These are phyloP conservation scores for Phyllachora maydis DNA, from an alignment of 2,329 filamentous ascomycete species.

Conservation along the genomic window DNA sequence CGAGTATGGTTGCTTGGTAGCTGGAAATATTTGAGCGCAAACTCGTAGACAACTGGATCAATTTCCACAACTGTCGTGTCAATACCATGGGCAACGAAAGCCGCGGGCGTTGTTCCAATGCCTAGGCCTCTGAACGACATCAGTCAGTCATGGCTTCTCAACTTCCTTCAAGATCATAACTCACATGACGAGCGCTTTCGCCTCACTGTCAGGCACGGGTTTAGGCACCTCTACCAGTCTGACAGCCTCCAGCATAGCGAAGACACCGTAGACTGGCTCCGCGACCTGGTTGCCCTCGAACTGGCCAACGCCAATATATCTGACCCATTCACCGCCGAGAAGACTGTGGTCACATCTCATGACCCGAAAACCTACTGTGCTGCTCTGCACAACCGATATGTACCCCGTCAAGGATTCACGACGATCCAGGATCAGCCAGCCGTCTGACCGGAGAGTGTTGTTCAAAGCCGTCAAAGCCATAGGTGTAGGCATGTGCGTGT, in stretches of 20 bases:
- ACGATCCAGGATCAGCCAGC: conserved; percentile 61
- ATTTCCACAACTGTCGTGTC: conserved; percentile 90
- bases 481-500: conserved; percentile 49
- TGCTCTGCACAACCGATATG: conserved; percentile 69
- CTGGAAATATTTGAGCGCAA: conserved; percentile 65
- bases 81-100: conserved; percentile 71
- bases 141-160: conserved; percentile 1
- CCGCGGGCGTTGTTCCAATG: conserved; percentile 77
- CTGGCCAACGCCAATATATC: conserved; percentile 24
- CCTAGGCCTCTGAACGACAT: conserved; percentile 49
- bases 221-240: conserved; percentile 48
- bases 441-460: conserved; percentile 36
- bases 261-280: conserved; percentile 91
- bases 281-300: conserved; percentile 32
- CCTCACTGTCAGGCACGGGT: conserved; percentile 36
- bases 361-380: conserved; percentile 49
- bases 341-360: conserved; percentile 90
- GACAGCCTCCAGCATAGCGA: conserved; percentile 84
- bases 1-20: conserved; percentile 58
- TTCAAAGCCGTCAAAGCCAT: conserved; percentile 43
- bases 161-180: conserved; percentile 9
- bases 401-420: conserved; percentile 82
- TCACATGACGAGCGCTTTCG: conserved; percentile 71
- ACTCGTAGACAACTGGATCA: conserved; percentile 72
- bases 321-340: conserved; percentile 77